Percentiles rank a stretch among this genome's conserved stretches.
Evolutionary conservation across 805 yeast genomes (phyloP).

Genomic region (Teunomyces stri): DNA sequence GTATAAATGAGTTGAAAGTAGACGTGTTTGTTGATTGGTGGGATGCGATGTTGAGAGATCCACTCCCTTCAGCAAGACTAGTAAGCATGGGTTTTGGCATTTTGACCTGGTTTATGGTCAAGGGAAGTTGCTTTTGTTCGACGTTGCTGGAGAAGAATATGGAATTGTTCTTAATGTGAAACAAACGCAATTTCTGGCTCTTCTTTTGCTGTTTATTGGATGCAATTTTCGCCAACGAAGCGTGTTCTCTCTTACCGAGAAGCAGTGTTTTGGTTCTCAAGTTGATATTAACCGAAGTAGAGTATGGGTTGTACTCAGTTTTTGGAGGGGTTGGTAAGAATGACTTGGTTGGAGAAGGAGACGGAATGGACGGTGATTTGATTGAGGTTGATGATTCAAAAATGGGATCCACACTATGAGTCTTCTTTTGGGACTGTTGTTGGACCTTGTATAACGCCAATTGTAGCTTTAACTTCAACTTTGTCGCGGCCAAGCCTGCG

Average conservation of each 20-base stretch:
- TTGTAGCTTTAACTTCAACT: slow-evolving; percentile 41
- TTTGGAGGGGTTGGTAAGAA: slow-evolving; percentile 8
- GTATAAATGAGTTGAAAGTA: slow-evolving; percentile 5
- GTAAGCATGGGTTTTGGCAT: slow-evolving; percentile 11
- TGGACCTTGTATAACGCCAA: slow-evolving; percentile 41
- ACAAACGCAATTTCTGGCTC: slow-evolving; percentile 29
- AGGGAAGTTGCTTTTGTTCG: slow-evolving; percentile 11
- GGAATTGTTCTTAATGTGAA: slow-evolving; percentile 36
- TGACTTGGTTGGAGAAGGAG: slow-evolving; percentile 5
- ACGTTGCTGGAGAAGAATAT: slow-evolving; percentile 21
- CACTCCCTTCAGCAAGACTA: slow-evolving; percentile 5
- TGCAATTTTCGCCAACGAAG: slow-evolving; percentile 23
- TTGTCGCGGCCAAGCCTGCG: slow-evolving; percentile 43
- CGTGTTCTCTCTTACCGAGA: slow-evolving; percentile 8
- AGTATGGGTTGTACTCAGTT: slow-evolving; percentile 5
- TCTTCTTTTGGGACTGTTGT: background rate
- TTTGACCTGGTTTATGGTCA: slow-evolving; percentile 7
- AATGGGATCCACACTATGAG: background rate
- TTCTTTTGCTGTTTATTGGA: slow-evolving; percentile 13
- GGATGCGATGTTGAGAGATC: background rate
- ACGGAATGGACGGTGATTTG: slow-evolving; percentile 12
- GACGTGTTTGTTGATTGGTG: background rate
- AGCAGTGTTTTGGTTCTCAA: slow-evolving; percentile 16
- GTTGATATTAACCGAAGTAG: slow-evolving; percentile 22
- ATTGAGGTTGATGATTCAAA: background rate